phyloP scores from a whole-genome alignment of 75 land plant genomes.

The Larix kaempferi region DNA sequence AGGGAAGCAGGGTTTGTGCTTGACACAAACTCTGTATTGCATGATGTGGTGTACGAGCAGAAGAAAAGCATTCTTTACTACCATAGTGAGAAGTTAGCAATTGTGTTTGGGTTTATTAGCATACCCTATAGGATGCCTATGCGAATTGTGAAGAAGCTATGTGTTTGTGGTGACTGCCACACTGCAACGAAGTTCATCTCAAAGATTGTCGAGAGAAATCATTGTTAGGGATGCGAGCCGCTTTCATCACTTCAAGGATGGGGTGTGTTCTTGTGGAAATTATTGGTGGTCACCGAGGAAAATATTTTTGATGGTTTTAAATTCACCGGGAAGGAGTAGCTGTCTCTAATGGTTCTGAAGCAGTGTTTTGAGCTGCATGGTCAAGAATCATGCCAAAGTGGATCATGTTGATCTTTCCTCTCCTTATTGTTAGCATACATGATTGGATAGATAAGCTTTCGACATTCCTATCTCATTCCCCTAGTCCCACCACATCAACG shows the following conservation, averaged over 20 bases:
- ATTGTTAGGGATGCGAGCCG: not conserved
- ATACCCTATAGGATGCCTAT: not conserved
- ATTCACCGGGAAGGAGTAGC: too few species aligned
- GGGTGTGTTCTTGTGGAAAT: not conserved
- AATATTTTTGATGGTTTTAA: too few species aligned
- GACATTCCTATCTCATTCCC: too few species aligned
- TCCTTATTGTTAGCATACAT: too few species aligned
- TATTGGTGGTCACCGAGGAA: too few species aligned
- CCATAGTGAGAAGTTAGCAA: not conserved
- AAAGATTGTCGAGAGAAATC: not conserved
- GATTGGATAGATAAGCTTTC: too few species aligned
- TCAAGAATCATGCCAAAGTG: too few species aligned
- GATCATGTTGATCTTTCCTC: too few species aligned
- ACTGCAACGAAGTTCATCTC: slow-evolving; percentile 12
- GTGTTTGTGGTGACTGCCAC: slow-evolving; percentile 1
- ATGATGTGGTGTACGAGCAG: slow-evolving; percentile 3
- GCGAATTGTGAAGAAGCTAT: slow-evolving; percentile 5
- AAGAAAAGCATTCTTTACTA: not conserved
- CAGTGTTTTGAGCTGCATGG: too few species aligned
- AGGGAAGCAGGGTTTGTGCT: not conserved
- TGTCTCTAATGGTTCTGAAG: too few species aligned
- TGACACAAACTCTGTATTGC: not conserved
- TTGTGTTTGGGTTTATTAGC: not conserved
- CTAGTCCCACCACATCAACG: too few species aligned
- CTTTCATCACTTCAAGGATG: slow-evolving; percentile 10